Evolutionary conservation across 805 yeast genomes (phyloP).

Genomic region (Maudiozyma saulgeensis): DNA sequence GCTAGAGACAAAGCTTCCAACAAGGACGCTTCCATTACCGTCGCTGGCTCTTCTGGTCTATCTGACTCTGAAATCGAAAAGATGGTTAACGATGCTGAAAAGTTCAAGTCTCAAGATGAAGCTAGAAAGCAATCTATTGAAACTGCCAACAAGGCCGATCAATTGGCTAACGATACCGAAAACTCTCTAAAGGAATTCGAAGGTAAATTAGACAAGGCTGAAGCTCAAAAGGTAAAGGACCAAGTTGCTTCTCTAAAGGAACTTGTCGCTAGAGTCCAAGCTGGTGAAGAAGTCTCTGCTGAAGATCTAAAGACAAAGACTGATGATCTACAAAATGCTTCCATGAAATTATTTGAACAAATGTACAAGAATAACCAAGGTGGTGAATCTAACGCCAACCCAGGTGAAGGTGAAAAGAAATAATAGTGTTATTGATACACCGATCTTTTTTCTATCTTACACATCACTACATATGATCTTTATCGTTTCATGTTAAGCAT

Average conservation of each 20-base stretch:
- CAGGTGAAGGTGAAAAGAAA: constrained; percentile 9
- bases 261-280: constrained; percentile 53
- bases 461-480: not conserved
- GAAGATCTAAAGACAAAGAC: constrained; percentile 61
- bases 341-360: constrained; percentile 69
- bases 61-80: constrained; percentile 83
- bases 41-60: constrained; percentile 91
- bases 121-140: constrained; percentile 76
- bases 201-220: constrained; percentile 45
- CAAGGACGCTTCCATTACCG: constrained; percentile 91
- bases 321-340: constrained; percentile 64
- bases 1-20: constrained; percentile 90
- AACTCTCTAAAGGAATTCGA: constrained; percentile 67
- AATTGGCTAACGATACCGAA: constrained; percentile 80
- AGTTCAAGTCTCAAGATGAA: constrained; percentile 79
- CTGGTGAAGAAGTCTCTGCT: constrained; percentile 47
- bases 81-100: constrained; percentile 87
- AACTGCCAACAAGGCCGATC: constrained; percentile 69
- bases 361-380: constrained; percentile 31
- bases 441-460: not conserved
- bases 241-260: constrained; percentile 52
- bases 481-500: not conserved
- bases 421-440: not conserved
- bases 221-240: constrained; percentile 40
- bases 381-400: constrained; percentile 6